A percentile compares a stretch with the other conserved stretches of the same genome.
phyloP scores from a whole-genome alignment of 441 rosid species.

The Kokia cookei region DNA sequence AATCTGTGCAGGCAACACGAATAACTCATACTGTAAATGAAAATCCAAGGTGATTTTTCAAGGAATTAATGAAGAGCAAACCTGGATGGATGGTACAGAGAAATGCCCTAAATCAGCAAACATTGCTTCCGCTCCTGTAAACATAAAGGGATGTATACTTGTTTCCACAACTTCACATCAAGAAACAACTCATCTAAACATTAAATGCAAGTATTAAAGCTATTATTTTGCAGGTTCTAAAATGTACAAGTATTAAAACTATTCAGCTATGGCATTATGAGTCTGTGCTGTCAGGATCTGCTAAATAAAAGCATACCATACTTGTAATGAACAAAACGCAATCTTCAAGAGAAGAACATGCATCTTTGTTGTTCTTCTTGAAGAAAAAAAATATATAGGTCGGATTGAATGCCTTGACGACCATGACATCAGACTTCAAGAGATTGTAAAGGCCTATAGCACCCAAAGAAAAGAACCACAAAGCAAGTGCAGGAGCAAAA shows the following conservation, averaged over 20 bases:
- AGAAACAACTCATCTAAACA: not conserved
- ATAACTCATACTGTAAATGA: not conserved
- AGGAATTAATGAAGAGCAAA: slow-evolving; percentile 11
- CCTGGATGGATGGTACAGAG: slow-evolving; percentile 83
- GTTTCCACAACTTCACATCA: not conserved
- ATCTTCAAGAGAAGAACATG: slow-evolving; percentile 97
- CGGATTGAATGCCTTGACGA: slow-evolving; percentile 82
- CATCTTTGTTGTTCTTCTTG: slow-evolving; percentile 62
- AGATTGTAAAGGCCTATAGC: slow-evolving; percentile 77
- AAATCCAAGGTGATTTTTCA: not conserved
- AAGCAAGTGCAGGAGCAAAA: slow-evolving; percentile 81
- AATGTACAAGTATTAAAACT: too few relatives aligned
- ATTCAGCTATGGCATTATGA: too few relatives aligned
- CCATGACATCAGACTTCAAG: slow-evolving; percentile 51
- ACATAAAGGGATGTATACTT: not conserved
- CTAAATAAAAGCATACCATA: slow-evolving; percentile 13
- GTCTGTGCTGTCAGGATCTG: not conserved
- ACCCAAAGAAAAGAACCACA: slow-evolving; percentile 91
- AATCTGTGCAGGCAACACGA: slow-evolving; percentile 35
- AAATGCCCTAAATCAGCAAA: slow-evolving; percentile 98
- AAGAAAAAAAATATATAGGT: slow-evolving; percentile 72
- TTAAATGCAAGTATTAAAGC: not conserved
- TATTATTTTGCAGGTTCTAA: not conserved
- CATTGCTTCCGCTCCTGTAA: slow-evolving; percentile 97
- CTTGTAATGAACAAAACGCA: slow-evolving; percentile 96